Evolutionary conservation across 495 filamentous ascomycete genomes (phyloP), one percentile per base, ranked within the genome.

Genomic region (Penicilliopsis zonata): DNA sequence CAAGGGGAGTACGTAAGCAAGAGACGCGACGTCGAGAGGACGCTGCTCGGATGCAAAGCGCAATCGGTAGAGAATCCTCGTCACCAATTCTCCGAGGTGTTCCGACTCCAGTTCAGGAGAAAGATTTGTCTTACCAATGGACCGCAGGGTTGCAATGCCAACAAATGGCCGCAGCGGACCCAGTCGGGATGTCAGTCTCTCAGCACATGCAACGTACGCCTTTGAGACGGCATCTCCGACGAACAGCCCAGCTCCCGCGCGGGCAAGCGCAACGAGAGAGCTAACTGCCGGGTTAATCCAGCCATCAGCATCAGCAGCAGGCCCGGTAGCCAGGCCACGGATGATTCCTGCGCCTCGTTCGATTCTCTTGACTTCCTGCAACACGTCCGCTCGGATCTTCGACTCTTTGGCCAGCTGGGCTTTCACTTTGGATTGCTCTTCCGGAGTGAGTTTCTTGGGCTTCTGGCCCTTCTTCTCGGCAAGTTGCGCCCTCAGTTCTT

Each of bases 41-140:
- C 86, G 74, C 49, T 96, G 90, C 49, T 94, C 90, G 9, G 82
- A 82, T 33, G 85, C 69, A 49, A 94, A 92, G 13, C 86, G 80
- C 28, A 98, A 56, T 19, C 87, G 78, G 52, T 95, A 95, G 9
- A 98, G 64, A 5, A 96, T 74, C 52, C 90, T 73, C 12, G 88
- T 95, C 9, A 92, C 69, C 3, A 94, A 73, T 29, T 90, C 80
- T 37, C 82, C 83, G 29, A 96, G 61, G 20, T 80, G 75, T 53
- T 95, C 90, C 35, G 80, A 59, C 34, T 79, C 66, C 39, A 86
- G 57, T 23, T 80, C 76, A 13, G 74, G 61, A 0, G 85, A 67
- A 0, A 95, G 57, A 5, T 82, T 69, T 10, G 75, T 70, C 10
- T 82, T 70, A 13, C 80, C 82, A 30, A 85, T 63, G 8, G 80